Percentiles rank a stretch among this genome's conserved stretches.
Evolutionary conservation across 352 stramenopile species (phyloP).

Genomic region (Globisporangium abappressorium): DNA sequence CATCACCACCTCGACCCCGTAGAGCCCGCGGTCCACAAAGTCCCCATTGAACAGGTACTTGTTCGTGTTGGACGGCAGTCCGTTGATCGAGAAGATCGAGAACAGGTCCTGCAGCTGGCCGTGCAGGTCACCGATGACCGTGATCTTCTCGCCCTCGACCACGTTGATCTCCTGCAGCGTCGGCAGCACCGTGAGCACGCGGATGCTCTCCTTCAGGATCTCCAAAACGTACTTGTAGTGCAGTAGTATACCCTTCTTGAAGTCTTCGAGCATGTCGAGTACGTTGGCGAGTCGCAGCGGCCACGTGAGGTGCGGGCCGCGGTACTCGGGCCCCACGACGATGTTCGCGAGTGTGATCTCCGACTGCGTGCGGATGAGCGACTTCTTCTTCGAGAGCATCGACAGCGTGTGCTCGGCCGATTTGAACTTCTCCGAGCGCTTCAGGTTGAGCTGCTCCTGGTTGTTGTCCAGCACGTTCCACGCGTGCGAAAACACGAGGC

Average conservation of each 20-base stretch:
- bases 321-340: constrained; percentile 57
- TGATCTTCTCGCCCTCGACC: constrained; percentile 86
- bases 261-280: constrained; percentile 87
- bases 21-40: constrained; percentile 92
- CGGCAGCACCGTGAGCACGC: constrained; percentile 54
- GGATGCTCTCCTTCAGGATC: constrained; percentile 71
- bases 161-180: constrained; percentile 88
- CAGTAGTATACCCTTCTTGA: constrained; percentile 85
- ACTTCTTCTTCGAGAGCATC: constrained; percentile 65
- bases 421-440: constrained; percentile 84
- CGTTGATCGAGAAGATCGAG: constrained; percentile 93
- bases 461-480: constrained; percentile 91
- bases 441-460: constrained; percentile 87
- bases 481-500: constrained; percentile 74
- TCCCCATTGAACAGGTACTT: constrained; percentile 97
- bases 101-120: constrained; percentile 95
- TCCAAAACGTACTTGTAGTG: constrained; percentile 92
- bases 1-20: constrained; percentile 87
- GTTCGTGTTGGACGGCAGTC: constrained; percentile 87
- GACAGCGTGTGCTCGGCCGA: constrained; percentile 76
- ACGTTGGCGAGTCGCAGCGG: constrained; percentile 84
- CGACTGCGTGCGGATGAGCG: constrained; percentile 44
- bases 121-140: constrained; percentile 92
- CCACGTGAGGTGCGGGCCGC: constrained; percentile 77
- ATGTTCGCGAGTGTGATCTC: constrained; percentile 55